A percentile compares a stretch with the other conserved stretches of the same genome.
phyloP scores from a whole-genome alignment of 2,329 filamentous ascomycete species.

The Aspergillus arachidicola region DNA sequence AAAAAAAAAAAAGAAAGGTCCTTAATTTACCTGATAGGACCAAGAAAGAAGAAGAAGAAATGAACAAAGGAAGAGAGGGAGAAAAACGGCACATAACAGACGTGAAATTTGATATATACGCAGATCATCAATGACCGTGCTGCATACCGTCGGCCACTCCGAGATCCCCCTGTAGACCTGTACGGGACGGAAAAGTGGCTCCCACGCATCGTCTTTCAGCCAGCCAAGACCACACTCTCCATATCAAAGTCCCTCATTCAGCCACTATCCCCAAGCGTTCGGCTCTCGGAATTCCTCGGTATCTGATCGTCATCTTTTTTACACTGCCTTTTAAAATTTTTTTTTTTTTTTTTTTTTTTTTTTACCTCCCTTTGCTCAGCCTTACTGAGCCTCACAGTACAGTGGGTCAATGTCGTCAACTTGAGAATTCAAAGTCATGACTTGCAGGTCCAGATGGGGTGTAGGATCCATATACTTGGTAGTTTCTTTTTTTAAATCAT shows the following conservation, averaged over 20 bases:
- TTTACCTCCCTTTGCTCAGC: not conserved
- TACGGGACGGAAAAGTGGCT: not conserved
- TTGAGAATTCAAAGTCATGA: not conserved
- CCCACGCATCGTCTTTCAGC: not conserved
- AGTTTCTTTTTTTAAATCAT: not conserved
- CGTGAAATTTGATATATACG: not conserved
- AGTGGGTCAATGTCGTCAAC: not conserved
- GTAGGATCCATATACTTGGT: not conserved
- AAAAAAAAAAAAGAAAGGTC: not conserved
- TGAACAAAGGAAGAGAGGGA: not conserved
- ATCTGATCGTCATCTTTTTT: not conserved
- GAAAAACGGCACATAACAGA: not conserved
- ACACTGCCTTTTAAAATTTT: not conserved
- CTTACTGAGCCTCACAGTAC: not conserved
- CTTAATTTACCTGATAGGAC: not conserved
- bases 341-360: too few relatives aligned
- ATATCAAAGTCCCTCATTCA: not conserved
- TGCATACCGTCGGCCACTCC: slow-evolving; percentile 1
- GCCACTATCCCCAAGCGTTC: not conserved
- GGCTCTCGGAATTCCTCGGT: not conserved
- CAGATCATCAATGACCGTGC: not conserved
- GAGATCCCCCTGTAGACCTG: not conserved
- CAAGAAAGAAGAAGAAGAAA: not conserved
- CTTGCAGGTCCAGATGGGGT: not conserved
- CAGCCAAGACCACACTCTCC: not conserved